Base-by-base conservation (phyloP, 805 yeast genomes). In the Zygosaccharomyces lentus region DNA sequence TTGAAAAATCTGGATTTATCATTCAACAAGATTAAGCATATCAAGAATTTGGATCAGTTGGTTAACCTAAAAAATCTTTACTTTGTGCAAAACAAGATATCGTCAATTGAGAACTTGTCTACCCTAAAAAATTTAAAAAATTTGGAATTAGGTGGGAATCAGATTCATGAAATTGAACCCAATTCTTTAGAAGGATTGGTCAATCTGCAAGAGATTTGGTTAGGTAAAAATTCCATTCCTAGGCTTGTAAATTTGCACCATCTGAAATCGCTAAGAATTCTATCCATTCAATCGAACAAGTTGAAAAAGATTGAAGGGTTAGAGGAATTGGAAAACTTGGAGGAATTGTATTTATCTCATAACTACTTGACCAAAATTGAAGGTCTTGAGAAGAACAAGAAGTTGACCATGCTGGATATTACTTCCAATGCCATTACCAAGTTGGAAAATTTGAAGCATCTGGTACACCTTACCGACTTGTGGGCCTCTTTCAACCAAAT, bases 91-190 rank as follows among this genome's bases (percentile, higher is more conserved):
- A 93, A 93, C 66, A 84, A 80, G 58, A 87, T 93, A 45, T 65
- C 75, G 12, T 82, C 77, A 48, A 87, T 93, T 53, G 81, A 80
- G 53, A 81, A 82, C 54, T 54, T 91, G 40, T 78, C 77, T 10
- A 71, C 73, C 1, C 70, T 88, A 47, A 65, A 62, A 1, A 71
- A 77, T 15, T 66, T 93, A 52, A 76, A 68, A 43, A 85, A 84
- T 54, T 69, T 93, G 45, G 99, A 93, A 66, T 72, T 93, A 34
- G 99, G 98, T 9, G 99, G 97, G 19, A 93, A 93, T 66, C 64
- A 57, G 34, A 80, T 85, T 37, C 61, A 70, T 25, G 84, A 80
- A 51, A 53, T 66, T 9, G 59, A 46, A 13, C 48, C 48, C 3
- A 57, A 55, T 24, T 78, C 79, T 34, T 61, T 90, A 54, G 73